Evolutionary conservation across 129 eudicot species (phyloP).

Genomic region (Tagetes patula): DNA sequence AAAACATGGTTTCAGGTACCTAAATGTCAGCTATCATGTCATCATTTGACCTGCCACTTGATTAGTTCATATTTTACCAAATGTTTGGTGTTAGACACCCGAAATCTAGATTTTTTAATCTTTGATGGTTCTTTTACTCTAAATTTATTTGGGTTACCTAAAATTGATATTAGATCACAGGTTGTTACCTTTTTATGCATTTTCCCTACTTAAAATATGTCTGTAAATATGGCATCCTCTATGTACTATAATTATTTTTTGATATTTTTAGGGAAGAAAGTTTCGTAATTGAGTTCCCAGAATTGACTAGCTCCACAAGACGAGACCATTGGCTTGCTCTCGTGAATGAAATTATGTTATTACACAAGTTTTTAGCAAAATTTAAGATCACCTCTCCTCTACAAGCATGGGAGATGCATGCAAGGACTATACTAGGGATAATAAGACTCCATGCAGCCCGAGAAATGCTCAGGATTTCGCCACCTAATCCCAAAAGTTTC

Average conservation of each 20-base stretch:
- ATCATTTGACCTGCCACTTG: background rate
- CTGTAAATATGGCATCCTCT: conserved; percentile 5
- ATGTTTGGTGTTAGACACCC: background rate
- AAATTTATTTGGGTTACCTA: background rate
- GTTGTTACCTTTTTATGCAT: conserved; percentile 8
- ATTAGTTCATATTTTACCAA: background rate
- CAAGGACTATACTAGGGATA: conserved; percentile 76
- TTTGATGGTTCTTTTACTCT: conserved; percentile 13
- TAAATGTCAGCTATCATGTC: background rate
- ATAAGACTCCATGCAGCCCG: conserved; percentile 88
- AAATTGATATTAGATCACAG: background rate
- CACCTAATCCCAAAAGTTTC: conserved; percentile 75
- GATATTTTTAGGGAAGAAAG: conserved; percentile 54
- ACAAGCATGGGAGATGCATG: conserved; percentile 84
- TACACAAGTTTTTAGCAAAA: conserved; percentile 60
- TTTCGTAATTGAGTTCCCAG: conserved; percentile 73
- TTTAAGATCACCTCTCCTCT: conserved; percentile 46
- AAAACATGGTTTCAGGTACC: background rate
- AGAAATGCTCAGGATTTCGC: conserved; percentile 85
- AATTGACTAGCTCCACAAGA: conserved; percentile 86
- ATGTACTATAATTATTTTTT: background rate
- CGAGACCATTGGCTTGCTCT: conserved; percentile 96
- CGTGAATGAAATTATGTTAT: conserved; percentile 56
- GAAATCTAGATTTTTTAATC: background rate
- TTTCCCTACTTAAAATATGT: background rate